phyloP scores from a whole-genome alignment of 2,329 filamentous ascomycete genomes.

The Stemphylium beticola region DNA sequence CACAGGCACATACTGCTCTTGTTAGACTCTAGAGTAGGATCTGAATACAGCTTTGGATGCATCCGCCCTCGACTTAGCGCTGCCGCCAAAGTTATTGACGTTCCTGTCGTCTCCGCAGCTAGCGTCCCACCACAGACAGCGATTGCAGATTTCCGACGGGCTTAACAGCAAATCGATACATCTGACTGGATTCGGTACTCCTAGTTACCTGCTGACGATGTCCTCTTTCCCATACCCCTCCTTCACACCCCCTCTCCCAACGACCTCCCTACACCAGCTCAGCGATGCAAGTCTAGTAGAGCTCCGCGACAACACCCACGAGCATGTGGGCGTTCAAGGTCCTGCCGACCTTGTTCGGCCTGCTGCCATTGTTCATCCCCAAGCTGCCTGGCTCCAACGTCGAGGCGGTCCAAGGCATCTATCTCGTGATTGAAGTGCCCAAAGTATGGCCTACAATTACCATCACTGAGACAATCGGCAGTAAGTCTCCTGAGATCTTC shows the following conservation, averaged over 20 bases:
- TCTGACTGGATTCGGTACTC: too few species aligned
- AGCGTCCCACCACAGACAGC: neutral
- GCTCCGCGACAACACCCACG: neutral
- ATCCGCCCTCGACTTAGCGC: too few species aligned
- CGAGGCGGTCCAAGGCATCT: too few species aligned
- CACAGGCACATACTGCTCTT: too few species aligned
- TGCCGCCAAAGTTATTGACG: neutral
- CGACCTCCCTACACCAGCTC: too few species aligned
- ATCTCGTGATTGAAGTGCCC: constrained; percentile 5
- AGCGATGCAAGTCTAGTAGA: neutral
- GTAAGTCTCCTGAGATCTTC: neutral
- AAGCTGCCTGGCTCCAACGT: too few species aligned
- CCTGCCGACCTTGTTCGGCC: constrained; percentile 1
- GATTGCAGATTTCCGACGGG: neutral
- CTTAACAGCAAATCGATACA: too few species aligned
- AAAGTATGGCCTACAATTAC: constrained; percentile 4
- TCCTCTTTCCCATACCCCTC: too few species aligned
- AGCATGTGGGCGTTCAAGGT: constrained; percentile 6
- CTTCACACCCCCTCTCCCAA: too few species aligned
- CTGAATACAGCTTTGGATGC: too few species aligned
- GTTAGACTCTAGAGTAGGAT: too few species aligned
- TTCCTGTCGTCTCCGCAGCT: neutral
- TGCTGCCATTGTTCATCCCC: neutral
- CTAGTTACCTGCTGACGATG: too few species aligned
- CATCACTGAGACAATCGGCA: constrained; percentile 8